Evolutionary conservation across 495 filamentous ascomycete genomes (phyloP).

Genomic region (Polyplosphaeria fusca): DNA sequence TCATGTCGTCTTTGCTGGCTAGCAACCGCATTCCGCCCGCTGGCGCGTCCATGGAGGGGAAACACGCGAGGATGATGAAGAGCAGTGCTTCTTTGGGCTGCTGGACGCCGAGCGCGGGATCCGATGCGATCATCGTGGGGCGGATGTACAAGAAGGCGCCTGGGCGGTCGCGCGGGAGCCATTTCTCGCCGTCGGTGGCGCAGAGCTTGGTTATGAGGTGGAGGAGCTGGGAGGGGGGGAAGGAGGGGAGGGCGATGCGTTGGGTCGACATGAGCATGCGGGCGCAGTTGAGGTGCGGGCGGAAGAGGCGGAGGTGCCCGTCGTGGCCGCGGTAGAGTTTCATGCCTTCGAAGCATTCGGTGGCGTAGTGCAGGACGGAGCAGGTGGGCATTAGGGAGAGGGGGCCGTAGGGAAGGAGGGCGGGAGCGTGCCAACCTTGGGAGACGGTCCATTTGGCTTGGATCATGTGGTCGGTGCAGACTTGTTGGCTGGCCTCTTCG

Average conservation of each 20-base stretch:
- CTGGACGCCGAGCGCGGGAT: slow-evolving; percentile 74
- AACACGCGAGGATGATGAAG: slow-evolving; percentile 73
- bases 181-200: slow-evolving; percentile 68
- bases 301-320: slow-evolving; percentile 79
- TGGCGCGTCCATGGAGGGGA: slow-evolving; percentile 51
- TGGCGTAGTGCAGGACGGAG: slow-evolving; percentile 85
- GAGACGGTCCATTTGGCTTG: slow-evolving; percentile 64
- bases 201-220: slow-evolving; percentile 70
- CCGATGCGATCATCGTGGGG: slow-evolving; percentile 81
- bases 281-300: slow-evolving; percentile 70
- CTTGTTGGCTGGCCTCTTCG: slow-evolving; percentile 37
- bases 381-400: slow-evolving; percentile 79
- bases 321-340: slow-evolving; percentile 84
- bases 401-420: slow-evolving; percentile 76
- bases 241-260: slow-evolving; percentile 74
- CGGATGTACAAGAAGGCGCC: slow-evolving; percentile 74
- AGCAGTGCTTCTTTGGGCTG: slow-evolving; percentile 78
- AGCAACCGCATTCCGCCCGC: slow-evolving; percentile 67
- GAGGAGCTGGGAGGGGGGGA: slow-evolving; percentile 67
- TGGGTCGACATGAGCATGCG: slow-evolving; percentile 69
- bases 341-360: slow-evolving; percentile 88
- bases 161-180: slow-evolving; percentile 68
- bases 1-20: slow-evolving; percentile 69
- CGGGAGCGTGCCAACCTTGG: slow-evolving; percentile 72
- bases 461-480: slow-evolving; percentile 88